Percentiles rank a stretch among this genome's conserved stretches.
Evolutionary conservation across 2,329 filamentous ascomycete genomes (phyloP).

Genomic region (Cadophora malorum): DNA sequence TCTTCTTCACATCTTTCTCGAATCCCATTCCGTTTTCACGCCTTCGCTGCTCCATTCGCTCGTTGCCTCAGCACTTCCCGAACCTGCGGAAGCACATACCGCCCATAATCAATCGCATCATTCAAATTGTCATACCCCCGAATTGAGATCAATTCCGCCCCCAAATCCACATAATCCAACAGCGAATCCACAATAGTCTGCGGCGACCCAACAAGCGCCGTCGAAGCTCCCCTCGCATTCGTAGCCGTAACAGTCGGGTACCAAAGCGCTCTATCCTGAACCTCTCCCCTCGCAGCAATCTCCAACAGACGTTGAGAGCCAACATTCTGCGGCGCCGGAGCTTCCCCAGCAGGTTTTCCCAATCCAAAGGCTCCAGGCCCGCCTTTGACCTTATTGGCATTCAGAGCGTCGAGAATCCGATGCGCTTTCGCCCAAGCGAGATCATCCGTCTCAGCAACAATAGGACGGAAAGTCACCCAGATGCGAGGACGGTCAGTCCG

Average conservation of each 20-base stretch:
- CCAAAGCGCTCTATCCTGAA: slow-evolving; percentile 68
- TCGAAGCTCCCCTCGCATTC: slow-evolving; percentile 64
- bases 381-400: slow-evolving; percentile 47
- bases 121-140: slow-evolving; percentile 67
- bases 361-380: slow-evolving; percentile 39
- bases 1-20: no score
- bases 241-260: slow-evolving; percentile 68
- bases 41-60: slow-evolving; percentile 1
- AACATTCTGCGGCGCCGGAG: slow-evolving; percentile 63
- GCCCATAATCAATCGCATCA: slow-evolving; percentile 64
- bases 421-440: slow-evolving; percentile 67
- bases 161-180: slow-evolving; percentile 63
- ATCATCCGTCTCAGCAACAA: slow-evolving; percentile 65
- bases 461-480: slow-evolving; percentile 70
- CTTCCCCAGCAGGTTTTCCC: slow-evolving; percentile 43
- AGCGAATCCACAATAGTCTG: slow-evolving; percentile 61
- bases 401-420: slow-evolving; percentile 58
- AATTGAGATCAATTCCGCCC: slow-evolving; percentile 63
- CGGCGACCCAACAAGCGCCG: slow-evolving; percentile 61
- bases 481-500: slow-evolving; percentile 62
- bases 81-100: slow-evolving; percentile 60
- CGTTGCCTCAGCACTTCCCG: slow-evolving; percentile 46
- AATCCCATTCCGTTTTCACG: no score
- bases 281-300: slow-evolving; percentile 60
- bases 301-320: slow-evolving; percentile 64